Conservation (phyloP, 441 rosid species). For the Daphne laureola region DNA sequence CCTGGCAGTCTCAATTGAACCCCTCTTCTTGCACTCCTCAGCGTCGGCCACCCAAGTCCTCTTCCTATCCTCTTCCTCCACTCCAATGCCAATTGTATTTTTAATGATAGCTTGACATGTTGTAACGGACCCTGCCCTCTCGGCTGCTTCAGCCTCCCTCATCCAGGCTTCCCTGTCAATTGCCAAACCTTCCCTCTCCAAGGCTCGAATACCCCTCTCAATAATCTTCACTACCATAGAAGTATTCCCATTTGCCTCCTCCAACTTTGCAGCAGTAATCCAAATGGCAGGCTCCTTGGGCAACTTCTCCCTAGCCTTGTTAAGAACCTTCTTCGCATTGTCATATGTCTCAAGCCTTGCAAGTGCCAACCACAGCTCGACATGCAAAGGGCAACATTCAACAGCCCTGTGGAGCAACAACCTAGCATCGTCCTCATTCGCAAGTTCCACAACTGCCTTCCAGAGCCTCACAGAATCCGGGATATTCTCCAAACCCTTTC, state of each 20-base stretch:
- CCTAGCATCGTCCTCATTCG: slow-evolving; percentile 78
- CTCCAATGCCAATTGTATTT: slow-evolving; percentile 81
- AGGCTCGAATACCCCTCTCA: slow-evolving; percentile 82
- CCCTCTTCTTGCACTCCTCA: slow-evolving; percentile 91
- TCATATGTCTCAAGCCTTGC: slow-evolving; percentile 85
- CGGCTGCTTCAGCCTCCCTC: slow-evolving; percentile 93
- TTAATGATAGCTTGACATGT: slow-evolving; percentile 83
- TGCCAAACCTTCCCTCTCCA: slow-evolving; percentile 78
- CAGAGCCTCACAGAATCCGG: slow-evolving; percentile 91
- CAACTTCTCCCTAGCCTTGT: slow-evolving; percentile 68
- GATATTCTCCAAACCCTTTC: slow-evolving; percentile 79
- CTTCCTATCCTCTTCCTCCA: slow-evolving; percentile 96
- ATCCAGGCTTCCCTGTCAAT: slow-evolving; percentile 93
- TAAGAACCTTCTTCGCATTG: slow-evolving; percentile 72
- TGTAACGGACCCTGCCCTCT: slow-evolving; percentile 74
- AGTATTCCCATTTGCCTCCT: slow-evolving; percentile 85
- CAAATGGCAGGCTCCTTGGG: slow-evolving; percentile 91
- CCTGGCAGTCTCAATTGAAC: slow-evolving; percentile 88
- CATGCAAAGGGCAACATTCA: slow-evolving; percentile 88
- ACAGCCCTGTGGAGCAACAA: slow-evolving; percentile 83
- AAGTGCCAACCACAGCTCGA: slow-evolving; percentile 88
- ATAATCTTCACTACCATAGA: slow-evolving; percentile 79
- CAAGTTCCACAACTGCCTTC: slow-evolving; percentile 86
- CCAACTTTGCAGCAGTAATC: slow-evolving; percentile 93
- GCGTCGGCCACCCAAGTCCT: slow-evolving; percentile 99